A percentile compares a stretch with the other conserved stretches of the same genome.
phyloP scores from a whole-genome alignment of 164 flowering plant species.

The Nelumbo lutea region DNA sequence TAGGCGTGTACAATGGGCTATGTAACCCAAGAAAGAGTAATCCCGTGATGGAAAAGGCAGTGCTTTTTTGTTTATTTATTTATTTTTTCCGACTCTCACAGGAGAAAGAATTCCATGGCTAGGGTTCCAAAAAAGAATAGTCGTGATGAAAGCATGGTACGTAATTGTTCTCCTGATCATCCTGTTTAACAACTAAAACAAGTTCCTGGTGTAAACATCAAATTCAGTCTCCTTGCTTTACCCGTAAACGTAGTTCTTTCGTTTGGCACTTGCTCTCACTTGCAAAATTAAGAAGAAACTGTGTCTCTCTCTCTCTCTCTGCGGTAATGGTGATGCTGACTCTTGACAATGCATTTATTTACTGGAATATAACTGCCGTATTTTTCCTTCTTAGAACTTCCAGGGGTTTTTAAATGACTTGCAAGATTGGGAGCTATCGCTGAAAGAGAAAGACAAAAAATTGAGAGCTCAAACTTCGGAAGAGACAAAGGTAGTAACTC shows the following conservation, averaged over 20 bases:
- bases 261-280: neutral
- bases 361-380: constrained; percentile 4
- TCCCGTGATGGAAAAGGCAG: too few relatives aligned
- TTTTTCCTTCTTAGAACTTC: constrained; percentile 46
- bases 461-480: constrained; percentile 32
- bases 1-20: too few relatives aligned
- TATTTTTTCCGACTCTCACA: too few relatives aligned
- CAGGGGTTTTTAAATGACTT: constrained; percentile 77
- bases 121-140: constrained; percentile 40
- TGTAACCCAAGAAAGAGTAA: too few relatives aligned
- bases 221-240: too few relatives aligned
- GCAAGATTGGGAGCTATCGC: constrained; percentile 78
- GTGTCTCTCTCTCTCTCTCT: neutral
- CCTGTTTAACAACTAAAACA: neutral
- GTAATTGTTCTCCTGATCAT: neutral
- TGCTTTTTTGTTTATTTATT: too few relatives aligned
- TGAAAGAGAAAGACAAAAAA: constrained; percentile 61
- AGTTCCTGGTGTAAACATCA: too few relatives aligned
- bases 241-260: too few relatives aligned
- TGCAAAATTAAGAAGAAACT: too few relatives aligned
- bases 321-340: neutral
- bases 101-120: constrained; percentile 21
- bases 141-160: constrained; percentile 50
- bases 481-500: constrained; percentile 31
- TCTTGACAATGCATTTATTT: neutral